Percentiles rank a stretch among this genome's conserved stretches.
These are phyloP conservation scores for Daldinia childiae DNA, from an alignment of 495 filamentous ascomycete genomes.

Conservation along the genomic window DNA sequence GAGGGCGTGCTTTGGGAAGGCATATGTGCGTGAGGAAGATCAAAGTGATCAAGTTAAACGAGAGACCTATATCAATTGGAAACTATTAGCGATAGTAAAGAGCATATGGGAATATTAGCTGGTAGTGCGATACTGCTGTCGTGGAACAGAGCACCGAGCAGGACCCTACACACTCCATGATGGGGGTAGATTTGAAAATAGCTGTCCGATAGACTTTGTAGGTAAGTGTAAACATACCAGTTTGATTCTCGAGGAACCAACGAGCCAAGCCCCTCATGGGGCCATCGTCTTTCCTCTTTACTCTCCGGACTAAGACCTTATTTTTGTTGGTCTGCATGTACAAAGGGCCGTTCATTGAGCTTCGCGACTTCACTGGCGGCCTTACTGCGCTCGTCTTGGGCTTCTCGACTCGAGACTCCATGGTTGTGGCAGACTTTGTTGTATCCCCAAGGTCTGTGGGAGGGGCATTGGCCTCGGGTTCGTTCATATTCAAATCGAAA, in stretches of 20 bases:
- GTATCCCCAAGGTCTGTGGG: slow-evolving; percentile 23
- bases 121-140: slow-evolving; percentile 18
- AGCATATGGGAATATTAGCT: slow-evolving; percentile 2
- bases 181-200: not conserved
- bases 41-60: slow-evolving; percentile 79
- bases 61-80: slow-evolving; percentile 66
- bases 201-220: not conserved
- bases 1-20: slow-evolving; percentile 78
- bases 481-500: slow-evolving; percentile 35
- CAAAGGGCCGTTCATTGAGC: slow-evolving; percentile 58
- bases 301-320: slow-evolving; percentile 56
- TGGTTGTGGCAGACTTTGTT: slow-evolving; percentile 21
- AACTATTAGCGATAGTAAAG: slow-evolving; percentile 26
- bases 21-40: slow-evolving; percentile 79
- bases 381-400: slow-evolving; percentile 39
- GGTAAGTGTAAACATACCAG: slow-evolving; percentile 52
- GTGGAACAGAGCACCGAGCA: slow-evolving; percentile 25
- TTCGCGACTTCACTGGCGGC: slow-evolving; percentile 46
- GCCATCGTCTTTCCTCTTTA: slow-evolving; percentile 58
- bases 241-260: slow-evolving; percentile 65
- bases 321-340: slow-evolving; percentile 59
- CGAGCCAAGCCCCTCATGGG: slow-evolving; percentile 52
- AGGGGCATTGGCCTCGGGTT: slow-evolving; percentile 21
- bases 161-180: slow-evolving; percentile 15
- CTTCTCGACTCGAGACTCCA: slow-evolving; percentile 38